These are phyloP conservation scores for Ophiostoma novo-ulmi DNA, from an alignment of 2,329 filamentous ascomycete genomes.

Conservation along the genomic window DNA sequence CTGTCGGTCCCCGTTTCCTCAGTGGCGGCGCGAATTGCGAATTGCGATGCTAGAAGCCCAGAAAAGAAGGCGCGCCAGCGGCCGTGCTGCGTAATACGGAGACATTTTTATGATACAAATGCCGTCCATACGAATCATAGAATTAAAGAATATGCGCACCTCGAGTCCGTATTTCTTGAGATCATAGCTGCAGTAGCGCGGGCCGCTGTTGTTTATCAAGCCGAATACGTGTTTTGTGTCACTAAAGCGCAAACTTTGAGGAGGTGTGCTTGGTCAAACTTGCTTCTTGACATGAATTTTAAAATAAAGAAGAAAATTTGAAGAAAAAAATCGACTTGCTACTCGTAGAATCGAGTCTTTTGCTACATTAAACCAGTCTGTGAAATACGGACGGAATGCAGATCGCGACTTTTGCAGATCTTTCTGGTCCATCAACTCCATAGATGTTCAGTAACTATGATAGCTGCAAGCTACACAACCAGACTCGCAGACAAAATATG, in stretches of 20 bases:
- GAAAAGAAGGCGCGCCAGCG: neutral
- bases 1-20: neutral
- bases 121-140: neutral
- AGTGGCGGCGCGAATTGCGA: constrained; percentile 3
- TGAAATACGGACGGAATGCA: constrained; percentile 17
- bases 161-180: neutral
- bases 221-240: neutral
- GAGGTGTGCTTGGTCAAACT: too few species aligned
- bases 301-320: too few species aligned
- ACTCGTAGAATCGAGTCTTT: neutral
- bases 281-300: too few species aligned
- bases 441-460: neutral
- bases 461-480: too few species aligned
- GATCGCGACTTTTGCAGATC: constrained; percentile 15
- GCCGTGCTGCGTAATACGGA: constrained; percentile 4
- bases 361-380: neutral
- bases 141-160: neutral
- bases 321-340: neutral
- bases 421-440: neutral
- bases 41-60: constrained; percentile 3
- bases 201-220: neutral
- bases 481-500: too few species aligned
- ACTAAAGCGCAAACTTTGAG: too few species aligned
- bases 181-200: neutral
- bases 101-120: neutral